Percentiles rank a stretch among this genome's conserved stretches.
Conservation (phyloP, 345 rosid species). For the Abelmoschus esculentus region DNA sequence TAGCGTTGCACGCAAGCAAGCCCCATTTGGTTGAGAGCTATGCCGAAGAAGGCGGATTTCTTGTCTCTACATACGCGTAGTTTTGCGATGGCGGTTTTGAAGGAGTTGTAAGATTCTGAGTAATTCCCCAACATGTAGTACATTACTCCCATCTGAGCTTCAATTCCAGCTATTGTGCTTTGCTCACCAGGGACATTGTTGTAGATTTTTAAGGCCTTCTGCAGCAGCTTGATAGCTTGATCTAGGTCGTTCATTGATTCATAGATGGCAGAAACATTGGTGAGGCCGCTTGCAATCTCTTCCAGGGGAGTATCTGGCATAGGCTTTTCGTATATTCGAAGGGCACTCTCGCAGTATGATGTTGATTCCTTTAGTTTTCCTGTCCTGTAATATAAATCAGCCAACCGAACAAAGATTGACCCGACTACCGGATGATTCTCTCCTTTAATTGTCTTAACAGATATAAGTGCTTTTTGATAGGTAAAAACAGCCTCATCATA, state of each 20-base stretch:
- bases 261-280: constrained; percentile 66
- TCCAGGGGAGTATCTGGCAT: constrained; percentile 49
- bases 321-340: constrained; percentile 63
- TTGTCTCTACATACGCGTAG: constrained; percentile 66
- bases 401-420: constrained; percentile 74
- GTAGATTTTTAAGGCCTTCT: constrained; percentile 66
- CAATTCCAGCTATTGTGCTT: constrained; percentile 70
- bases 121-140: constrained; percentile 76
- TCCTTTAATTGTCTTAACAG: constrained; percentile 65
- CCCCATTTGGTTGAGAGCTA: constrained; percentile 91
- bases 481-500: constrained; percentile 80
- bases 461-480: constrained; percentile 80
- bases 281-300: constrained; percentile 79
- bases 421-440: constrained; percentile 83
- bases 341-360: constrained; percentile 78
- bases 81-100: constrained; percentile 54
- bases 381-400: constrained; percentile 70
- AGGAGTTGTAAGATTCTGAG: constrained; percentile 61
- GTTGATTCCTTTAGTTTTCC: constrained; percentile 79
- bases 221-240: constrained; percentile 61
- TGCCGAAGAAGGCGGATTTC: constrained; percentile 74
- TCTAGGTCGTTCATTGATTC: constrained; percentile 85
- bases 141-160: constrained; percentile 95
- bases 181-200: constrained; percentile 64
- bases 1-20: constrained; percentile 72